phyloP scores from a whole-genome alignment of 2,329 filamentous ascomycete genomes.

The Colletotrichum sp. region DNA sequence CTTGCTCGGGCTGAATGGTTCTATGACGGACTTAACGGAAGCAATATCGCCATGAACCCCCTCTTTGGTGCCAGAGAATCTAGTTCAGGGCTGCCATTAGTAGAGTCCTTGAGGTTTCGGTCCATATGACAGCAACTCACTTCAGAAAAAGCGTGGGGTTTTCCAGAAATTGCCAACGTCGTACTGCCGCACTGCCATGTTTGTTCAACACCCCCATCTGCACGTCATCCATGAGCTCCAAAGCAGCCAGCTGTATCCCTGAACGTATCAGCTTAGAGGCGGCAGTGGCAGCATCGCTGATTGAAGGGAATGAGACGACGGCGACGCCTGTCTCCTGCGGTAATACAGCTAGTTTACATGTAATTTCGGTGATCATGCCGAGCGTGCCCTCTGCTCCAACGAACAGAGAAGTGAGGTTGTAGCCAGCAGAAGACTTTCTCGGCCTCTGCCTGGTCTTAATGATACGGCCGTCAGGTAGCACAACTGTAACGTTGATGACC shows the following conservation, averaged over 20 bases:
- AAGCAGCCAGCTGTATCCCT: conserved; percentile 69
- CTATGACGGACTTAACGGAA: conserved; percentile 60
- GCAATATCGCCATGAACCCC: conserved; percentile 66
- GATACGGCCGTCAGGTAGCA: conserved; percentile 68
- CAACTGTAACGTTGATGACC: conserved; percentile 74
- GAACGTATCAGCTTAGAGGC: conserved; percentile 70
- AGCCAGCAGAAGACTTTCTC: conserved; percentile 73
- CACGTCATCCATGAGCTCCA: conserved; percentile 68
- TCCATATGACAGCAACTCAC: conserved; percentile 20
- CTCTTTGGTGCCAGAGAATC: conserved; percentile 68
- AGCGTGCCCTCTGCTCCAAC: conserved; percentile 75
- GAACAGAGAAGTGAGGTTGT: conserved; percentile 73
- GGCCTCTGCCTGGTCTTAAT: conserved; percentile 73
- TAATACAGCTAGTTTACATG: conserved; percentile 69
- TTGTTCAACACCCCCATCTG: conserved; percentile 74
- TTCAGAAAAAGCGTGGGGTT: conserved; percentile 78
- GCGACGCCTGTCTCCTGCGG: conserved; percentile 70
- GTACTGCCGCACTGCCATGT: conserved; percentile 59
- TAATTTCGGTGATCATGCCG: conserved; percentile 73
- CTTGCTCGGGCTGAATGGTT: conserved; percentile 51
- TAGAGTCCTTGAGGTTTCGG: neutral
- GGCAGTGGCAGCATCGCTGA: conserved; percentile 69
- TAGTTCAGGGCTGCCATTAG: neutral
- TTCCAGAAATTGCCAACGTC: conserved; percentile 62
- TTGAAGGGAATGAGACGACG: conserved; percentile 63